Evolutionary conservation across 75 land plant species (phyloP).

Genomic region (Cryptomeria japonica): DNA sequence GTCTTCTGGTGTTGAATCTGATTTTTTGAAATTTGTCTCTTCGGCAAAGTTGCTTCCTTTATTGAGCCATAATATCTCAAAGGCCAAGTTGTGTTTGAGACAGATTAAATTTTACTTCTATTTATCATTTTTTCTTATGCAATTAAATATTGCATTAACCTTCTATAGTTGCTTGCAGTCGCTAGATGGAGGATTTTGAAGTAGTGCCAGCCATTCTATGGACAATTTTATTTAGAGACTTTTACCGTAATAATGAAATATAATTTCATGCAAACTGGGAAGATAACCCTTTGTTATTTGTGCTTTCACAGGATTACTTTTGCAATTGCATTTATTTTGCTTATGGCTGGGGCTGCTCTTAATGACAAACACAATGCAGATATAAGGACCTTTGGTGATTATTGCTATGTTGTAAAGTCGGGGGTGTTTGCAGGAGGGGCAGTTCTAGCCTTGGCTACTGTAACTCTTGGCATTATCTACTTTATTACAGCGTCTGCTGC

Average conservation of each 20-base stretch:
- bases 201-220: neutral
- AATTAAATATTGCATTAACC: neutral
- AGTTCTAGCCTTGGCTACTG: constrained; percentile 52
- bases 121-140: neutral
- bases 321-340: constrained; percentile 62
- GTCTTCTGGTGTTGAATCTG: neutral
- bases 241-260: neutral
- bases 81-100: neutral
- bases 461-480: constrained; percentile 50
- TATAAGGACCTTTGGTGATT: constrained; percentile 32
- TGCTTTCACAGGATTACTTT: constrained; percentile 65
- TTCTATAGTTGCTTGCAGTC: neutral
- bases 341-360: constrained; percentile 72
- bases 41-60: neutral
- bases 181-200: neutral
- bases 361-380: constrained; percentile 58
- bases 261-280: neutral
- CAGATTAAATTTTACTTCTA: neutral
- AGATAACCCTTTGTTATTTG: neutral
- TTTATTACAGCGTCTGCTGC: constrained; percentile 36
- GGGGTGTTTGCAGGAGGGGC: constrained; percentile 82
- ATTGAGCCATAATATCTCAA: neutral
- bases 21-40: neutral
- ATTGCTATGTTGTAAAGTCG: constrained; percentile 69
- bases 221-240: neutral